phyloP scores from a whole-genome alignment of 2,329 filamentous ascomycete species.

The Colletotrichum cordylinicola region DNA sequence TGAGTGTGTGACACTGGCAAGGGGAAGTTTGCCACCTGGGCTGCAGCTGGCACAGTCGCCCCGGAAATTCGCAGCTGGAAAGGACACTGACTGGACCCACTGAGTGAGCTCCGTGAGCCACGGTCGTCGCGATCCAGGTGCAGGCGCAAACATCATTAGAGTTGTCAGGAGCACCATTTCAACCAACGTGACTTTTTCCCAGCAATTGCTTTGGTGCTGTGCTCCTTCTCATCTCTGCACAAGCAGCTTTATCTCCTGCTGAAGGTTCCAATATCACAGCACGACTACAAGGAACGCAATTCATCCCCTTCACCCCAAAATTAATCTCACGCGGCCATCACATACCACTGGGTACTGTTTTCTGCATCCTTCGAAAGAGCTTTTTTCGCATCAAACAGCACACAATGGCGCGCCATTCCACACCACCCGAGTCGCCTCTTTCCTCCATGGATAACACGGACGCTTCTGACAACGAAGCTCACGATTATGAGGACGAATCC shows the following conservation, averaged over 20 bases:
- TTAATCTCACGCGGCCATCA: neutral
- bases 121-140: slow-evolving; percentile 19
- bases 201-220: neutral
- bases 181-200: neutral
- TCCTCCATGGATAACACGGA: slow-evolving; percentile 22
- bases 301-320: neutral
- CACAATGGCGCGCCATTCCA: slow-evolving; percentile 17
- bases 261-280: neutral
- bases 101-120: slow-evolving; percentile 11
- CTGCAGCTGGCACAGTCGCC: neutral
- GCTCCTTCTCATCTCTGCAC: neutral
- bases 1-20: neutral
- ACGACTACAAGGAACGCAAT: neutral
- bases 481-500: slow-evolving; percentile 30
- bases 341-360: neutral
- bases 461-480: slow-evolving; percentile 21
- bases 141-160: slow-evolving; percentile 21
- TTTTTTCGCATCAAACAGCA: neutral
- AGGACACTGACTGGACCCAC: slow-evolving; percentile 12
- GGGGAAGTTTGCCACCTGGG: neutral
- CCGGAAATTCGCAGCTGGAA: neutral
- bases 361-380: slow-evolving; percentile 3
- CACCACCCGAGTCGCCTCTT: slow-evolving; percentile 21
- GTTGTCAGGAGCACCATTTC: neutral
- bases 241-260: neutral